Evolutionary conservation across 164 flowering plant species (phyloP), one percentile per base, ranked within the genome.

Genomic region (Euptelea pleiosperma): DNA sequence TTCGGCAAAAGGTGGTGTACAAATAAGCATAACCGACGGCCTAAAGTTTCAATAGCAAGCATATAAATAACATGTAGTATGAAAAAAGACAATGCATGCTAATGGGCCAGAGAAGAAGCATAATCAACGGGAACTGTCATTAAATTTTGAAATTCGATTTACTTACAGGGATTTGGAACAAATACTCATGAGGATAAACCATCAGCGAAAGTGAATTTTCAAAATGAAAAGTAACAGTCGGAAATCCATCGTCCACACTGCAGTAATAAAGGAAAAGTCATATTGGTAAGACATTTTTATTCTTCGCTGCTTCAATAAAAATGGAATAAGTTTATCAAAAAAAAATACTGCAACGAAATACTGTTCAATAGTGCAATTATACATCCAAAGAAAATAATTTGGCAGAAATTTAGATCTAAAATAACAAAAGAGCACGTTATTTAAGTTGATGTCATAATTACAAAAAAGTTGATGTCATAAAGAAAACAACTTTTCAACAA

Each of bases 241-340:
- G 96, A 72, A 89, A 91, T 39, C 77, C 87, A 63, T 81, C 78
- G 62, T 89, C 91, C 45, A 91, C 75, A 40, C 96, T 91, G 87
- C 74, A 74, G 43, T 16, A 25, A 55, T 34, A 10, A 34, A 37
- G 30, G 18, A 54, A 33, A 58, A 18, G 28, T 12, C 14, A 36
- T 24, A 14, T 30, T 19, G 37, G 14, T 36, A 18, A 16, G 46
- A 50, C 34, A 2, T 4, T 8, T 12, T 2, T 33, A 15, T 19
- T 35, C 6, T 8, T 9, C 31, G 31, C 12, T 40, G 14, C n/a
- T n/a, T n/a, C 29, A 30, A 30, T 41, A 30, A 3, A 52, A 6
- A 18, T n/a, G 22, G n/a, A 57, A 57, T 10, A 64, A 19, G 19
- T 25, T 8, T 16, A 24, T 30, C 39, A 29, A 55, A 11, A 19